Conservation (phyloP, 805 yeast species). For the Lipomyces mesembrius region DNA sequence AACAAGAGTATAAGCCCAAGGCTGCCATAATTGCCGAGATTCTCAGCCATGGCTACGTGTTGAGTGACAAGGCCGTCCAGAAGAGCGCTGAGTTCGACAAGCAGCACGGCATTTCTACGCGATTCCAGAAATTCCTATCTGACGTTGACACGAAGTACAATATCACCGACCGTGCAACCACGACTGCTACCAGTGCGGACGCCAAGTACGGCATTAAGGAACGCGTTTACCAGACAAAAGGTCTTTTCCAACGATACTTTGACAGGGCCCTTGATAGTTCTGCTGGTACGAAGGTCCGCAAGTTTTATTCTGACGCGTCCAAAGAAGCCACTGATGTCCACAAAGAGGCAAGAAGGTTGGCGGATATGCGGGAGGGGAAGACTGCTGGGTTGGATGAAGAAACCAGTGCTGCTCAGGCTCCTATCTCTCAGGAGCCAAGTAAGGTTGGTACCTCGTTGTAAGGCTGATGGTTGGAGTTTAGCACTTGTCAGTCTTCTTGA, state of each 20-base stretch:
- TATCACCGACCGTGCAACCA: slow-evolving; percentile 32
- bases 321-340: slow-evolving; percentile 68
- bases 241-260: slow-evolving; percentile 38
- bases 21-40: slow-evolving; percentile 75
- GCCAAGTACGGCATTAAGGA: slow-evolving; percentile 51
- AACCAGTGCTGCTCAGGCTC: background rate
- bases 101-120: slow-evolving; percentile 61
- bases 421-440: background rate
- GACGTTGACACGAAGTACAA: slow-evolving; percentile 45
- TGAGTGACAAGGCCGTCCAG: slow-evolving; percentile 64
- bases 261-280: slow-evolving; percentile 48
- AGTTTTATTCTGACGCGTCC: slow-evolving; percentile 61
- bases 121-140: slow-evolving; percentile 61
- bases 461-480: background rate
- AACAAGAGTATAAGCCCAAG: slow-evolving; percentile 80
- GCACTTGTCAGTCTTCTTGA: background rate
- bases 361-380: slow-evolving; percentile 57
- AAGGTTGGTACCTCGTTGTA: slow-evolving; percentile 4
- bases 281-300: slow-evolving; percentile 63
- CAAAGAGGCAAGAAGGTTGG: slow-evolving; percentile 72
- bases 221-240: slow-evolving; percentile 45
- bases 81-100: slow-evolving; percentile 68
- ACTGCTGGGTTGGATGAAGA: slow-evolving; percentile 3
- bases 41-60: slow-evolving; percentile 70
- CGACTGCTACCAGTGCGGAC: slow-evolving; percentile 43